A percentile compares a stretch with the other conserved stretches of the same genome.
These are phyloP conservation scores for Entoloma clypeatum DNA, from an alignment of 1,284 basidiomycete species.

Conservation along the genomic window DNA sequence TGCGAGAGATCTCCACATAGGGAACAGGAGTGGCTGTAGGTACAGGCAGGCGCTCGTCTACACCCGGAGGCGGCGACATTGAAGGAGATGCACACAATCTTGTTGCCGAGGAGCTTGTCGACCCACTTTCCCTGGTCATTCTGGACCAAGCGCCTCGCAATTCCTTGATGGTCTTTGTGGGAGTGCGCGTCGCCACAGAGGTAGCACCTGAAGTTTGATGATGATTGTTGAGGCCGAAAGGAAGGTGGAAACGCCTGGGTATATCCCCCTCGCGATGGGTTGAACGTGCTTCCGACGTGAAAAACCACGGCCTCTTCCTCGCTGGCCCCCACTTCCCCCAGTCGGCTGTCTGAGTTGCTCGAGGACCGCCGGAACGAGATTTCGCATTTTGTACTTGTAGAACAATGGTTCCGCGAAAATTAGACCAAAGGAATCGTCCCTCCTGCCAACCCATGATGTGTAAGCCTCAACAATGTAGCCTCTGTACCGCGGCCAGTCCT, in stretches of 20 bases:
- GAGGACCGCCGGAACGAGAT: too few relatives aligned
- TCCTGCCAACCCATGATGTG: neutral
- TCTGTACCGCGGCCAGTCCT: neutral
- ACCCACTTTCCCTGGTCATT: neutral
- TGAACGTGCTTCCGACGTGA: too few relatives aligned
- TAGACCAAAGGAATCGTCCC: neutral
- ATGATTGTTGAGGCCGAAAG: neutral
- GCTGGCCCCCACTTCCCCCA: too few relatives aligned
- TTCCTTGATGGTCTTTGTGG: too few relatives aligned
- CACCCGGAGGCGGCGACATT: neutral
- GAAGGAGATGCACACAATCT: slow-evolving; percentile 1
- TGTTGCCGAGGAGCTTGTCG: neutral
- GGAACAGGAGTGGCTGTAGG: slow-evolving; percentile 2
- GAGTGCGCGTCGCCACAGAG: too few relatives aligned
- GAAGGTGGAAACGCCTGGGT: neutral
- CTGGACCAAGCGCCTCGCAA: neutral
- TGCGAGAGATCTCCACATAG: neutral
- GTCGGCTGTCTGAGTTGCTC: too few relatives aligned
- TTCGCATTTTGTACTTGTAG: neutral
- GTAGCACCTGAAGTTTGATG: too few relatives aligned
- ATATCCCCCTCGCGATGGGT: too few relatives aligned
- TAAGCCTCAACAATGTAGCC: slow-evolving; percentile 4
- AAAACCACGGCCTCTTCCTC: too few relatives aligned
- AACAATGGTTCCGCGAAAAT: neutral
- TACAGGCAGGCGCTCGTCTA: neutral